A percentile compares a stretch with the other conserved stretches of the same genome.
Evolutionary conservation across 495 filamentous ascomycete species (phyloP).

Genomic region (Niebla homalea): DNA sequence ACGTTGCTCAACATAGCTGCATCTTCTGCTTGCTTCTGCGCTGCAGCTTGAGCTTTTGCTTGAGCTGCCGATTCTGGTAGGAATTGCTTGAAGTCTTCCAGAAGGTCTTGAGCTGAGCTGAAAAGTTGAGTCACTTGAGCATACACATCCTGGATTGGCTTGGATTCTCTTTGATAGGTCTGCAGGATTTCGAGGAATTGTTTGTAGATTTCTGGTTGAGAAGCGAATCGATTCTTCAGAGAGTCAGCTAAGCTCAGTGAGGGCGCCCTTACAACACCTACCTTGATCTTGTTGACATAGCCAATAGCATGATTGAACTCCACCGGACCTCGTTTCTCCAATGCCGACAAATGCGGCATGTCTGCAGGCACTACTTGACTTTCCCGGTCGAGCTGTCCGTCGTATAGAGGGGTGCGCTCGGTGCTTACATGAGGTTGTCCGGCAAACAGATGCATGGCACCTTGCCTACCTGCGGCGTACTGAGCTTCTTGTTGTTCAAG

Average conservation of each 20-base stretch:
- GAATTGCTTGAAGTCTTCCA: conserved; percentile 99
- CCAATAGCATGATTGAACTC: conserved; percentile 99
- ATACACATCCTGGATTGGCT: conserved; percentile 97
- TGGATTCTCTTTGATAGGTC: conserved; percentile 96
- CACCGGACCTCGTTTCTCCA: conserved; percentile 84
- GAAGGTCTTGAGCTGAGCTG: conserved; percentile 81
- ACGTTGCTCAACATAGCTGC: conserved; percentile 47
- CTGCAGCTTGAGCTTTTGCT: conserved; percentile 57
- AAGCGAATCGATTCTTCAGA: conserved; percentile 78
- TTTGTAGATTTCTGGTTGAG: conserved; percentile 96
- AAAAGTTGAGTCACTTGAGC: conserved; percentile 93
- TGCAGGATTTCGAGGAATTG: conserved; percentile 97
- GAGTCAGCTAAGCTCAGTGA: neutral
- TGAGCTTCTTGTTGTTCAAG: conserved; percentile 28
- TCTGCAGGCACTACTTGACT: conserved; percentile 10
- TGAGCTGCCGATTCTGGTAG: conserved; percentile 92
- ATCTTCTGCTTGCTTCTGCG: conserved; percentile 52
- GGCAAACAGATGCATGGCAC: conserved; percentile 11
- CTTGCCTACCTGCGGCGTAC: conserved; percentile 9
- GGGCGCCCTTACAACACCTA: conserved; percentile 24
- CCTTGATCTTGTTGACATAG: conserved; percentile 99
- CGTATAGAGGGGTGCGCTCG: conserved; percentile 18
- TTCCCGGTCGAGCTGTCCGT: conserved; percentile 19
- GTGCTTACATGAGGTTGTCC: conserved; percentile 10
- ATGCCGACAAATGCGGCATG: conserved; percentile 23